Conservation (phyloP, 139 green algal species). For the Spirogloea muscicola region DNA sequence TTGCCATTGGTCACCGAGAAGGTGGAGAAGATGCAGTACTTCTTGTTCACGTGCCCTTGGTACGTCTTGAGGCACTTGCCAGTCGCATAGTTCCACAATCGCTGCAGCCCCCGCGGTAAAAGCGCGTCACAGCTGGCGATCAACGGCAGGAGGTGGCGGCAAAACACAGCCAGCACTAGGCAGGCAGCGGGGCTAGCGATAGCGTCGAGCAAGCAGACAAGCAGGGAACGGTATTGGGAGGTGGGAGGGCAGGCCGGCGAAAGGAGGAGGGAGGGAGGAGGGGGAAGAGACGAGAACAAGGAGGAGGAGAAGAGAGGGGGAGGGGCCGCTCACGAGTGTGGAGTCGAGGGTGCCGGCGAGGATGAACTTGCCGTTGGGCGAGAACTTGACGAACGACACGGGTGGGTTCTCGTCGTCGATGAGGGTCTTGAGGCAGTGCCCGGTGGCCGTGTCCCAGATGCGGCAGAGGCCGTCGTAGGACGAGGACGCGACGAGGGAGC, state of each 20-base stretch:
- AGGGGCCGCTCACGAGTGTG: slow-evolving; percentile 27
- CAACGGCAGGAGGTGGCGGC: too few species aligned
- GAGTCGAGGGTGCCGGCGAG: slow-evolving; percentile 38
- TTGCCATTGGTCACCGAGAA: slow-evolving; percentile 48
- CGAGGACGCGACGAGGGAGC: slow-evolving; percentile 65
- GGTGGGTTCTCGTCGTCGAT: slow-evolving; percentile 66
- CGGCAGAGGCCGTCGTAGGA: slow-evolving; percentile 68
- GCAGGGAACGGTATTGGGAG: not conserved
- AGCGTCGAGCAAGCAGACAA: too few species aligned
- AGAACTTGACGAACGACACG: slow-evolving; percentile 74
- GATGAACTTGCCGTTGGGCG: slow-evolving; percentile 71
- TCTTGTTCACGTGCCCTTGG: slow-evolving; percentile 56
- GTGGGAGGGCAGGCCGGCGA: not conserved
- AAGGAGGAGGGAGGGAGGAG: slow-evolving; percentile 8
- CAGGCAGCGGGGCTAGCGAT: too few species aligned
- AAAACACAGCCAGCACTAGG: too few species aligned
- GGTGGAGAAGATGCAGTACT: slow-evolving; percentile 53
- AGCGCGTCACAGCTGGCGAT: too few species aligned
- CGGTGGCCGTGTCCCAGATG: slow-evolving; percentile 63
- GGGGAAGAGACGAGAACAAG: too few species aligned
- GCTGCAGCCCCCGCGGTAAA: slow-evolving; percentile 26
- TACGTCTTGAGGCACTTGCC: slow-evolving; percentile 60
- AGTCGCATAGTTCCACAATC: slow-evolving; percentile 71
- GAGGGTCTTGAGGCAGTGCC: slow-evolving; percentile 78
- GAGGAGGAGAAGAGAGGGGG: not conserved